phyloP scores from a whole-genome alignment of 2,329 filamentous ascomycete genomes.

The Pseudogymnoascus sp. region DNA sequence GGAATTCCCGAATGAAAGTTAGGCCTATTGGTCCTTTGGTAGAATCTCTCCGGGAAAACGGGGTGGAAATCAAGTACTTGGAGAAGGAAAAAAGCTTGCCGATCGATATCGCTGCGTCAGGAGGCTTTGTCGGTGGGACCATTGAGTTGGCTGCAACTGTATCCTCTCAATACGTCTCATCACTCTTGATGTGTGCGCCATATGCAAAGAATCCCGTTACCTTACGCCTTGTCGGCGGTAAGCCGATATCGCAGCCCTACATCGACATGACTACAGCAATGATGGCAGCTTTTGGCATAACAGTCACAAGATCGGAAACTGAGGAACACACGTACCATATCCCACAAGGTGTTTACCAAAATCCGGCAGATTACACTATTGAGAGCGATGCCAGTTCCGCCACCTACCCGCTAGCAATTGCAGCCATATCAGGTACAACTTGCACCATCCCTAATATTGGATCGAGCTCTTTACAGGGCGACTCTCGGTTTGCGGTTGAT shows the following conservation, averaged over 20 bases:
- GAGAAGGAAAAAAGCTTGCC: slow-evolving; percentile 79
- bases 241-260: slow-evolving; percentile 92
- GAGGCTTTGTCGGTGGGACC: slow-evolving; percentile 74
- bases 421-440: slow-evolving; percentile 89
- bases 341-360: slow-evolving; percentile 73
- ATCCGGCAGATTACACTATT: slow-evolving; percentile 77
- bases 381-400: slow-evolving; percentile 98
- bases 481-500: slow-evolving; percentile 87
- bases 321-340: slow-evolving; percentile 93
- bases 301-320: slow-evolving; percentile 65
- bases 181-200: slow-evolving; percentile 90
- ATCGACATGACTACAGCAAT: slow-evolving; percentile 99
- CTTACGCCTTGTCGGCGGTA: slow-evolving; percentile 83
- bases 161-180: slow-evolving; percentile 98
- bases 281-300: slow-evolving; percentile 88
- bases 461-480: slow-evolving; percentile 82
- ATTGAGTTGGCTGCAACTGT: slow-evolving; percentile 92
- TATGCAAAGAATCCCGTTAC: slow-evolving; percentile 94
- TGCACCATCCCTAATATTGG: slow-evolving; percentile 97
- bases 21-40: slow-evolving; percentile 90
- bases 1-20: slow-evolving; percentile 93
- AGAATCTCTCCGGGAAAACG: slow-evolving; percentile 79
- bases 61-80: slow-evolving; percentile 78
- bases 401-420: slow-evolving; percentile 89
- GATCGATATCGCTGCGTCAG: slow-evolving; percentile 70